phyloP scores from a whole-genome alignment of 1,284 basidiomycete genomes.

The Ustilago bromivora region DNA sequence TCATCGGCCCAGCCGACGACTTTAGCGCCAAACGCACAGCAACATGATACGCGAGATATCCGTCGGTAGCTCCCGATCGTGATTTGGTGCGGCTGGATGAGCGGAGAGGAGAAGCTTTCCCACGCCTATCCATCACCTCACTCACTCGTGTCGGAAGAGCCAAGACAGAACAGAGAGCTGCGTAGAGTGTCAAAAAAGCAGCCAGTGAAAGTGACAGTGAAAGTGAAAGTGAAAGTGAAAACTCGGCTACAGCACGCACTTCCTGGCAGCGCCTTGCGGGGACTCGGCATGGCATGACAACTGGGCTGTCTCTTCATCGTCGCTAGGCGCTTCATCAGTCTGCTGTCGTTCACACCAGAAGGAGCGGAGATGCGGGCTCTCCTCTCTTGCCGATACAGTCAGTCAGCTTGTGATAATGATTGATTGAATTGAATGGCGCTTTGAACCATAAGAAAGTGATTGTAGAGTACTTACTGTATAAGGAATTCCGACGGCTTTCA shows the following conservation, averaged over 20 bases:
- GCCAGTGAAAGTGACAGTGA: background rate
- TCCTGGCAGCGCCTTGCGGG: background rate
- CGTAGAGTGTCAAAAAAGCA: background rate
- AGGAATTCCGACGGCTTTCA: background rate
- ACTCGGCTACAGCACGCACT: background rate
- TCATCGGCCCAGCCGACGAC: background rate
- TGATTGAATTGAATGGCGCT: background rate
- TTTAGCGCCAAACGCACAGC: background rate
- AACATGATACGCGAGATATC: background rate
- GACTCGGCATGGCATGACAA: background rate
- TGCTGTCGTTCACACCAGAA: background rate
- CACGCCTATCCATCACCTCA: conserved; percentile 4
- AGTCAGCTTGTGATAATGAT: too few relatives aligned
- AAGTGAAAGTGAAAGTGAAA: background rate
- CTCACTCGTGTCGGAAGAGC: background rate
- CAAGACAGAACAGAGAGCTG: background rate
- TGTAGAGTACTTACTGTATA: too few relatives aligned
- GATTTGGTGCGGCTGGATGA: background rate
- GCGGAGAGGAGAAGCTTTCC: background rate
- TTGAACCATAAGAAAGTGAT: background rate
- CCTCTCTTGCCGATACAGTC: too few relatives aligned
- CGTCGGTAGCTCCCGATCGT: conserved; percentile 6
- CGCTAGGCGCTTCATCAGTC: background rate
- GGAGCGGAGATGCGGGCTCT: background rate
- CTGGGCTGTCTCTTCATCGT: background rate